Conservation (phyloP, 1,284 basidiomycete species). For the Boletus calvinii region DNA sequence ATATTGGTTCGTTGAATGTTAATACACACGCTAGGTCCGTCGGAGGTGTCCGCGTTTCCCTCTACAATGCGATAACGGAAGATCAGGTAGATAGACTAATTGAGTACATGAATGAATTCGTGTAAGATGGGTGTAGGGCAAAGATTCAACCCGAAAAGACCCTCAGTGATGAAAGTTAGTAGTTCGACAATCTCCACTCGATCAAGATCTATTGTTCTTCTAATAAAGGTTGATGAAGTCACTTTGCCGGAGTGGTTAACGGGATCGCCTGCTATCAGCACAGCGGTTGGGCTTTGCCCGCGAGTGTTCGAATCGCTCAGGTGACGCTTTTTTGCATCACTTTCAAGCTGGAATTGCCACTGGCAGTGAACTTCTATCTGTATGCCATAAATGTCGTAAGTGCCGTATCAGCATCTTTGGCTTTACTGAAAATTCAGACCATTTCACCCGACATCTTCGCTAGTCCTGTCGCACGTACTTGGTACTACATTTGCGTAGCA, state of each 20-base stretch:
- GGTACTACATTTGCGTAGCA: not conserved
- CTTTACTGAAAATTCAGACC: too few relatives aligned
- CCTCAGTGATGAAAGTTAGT: not conserved
- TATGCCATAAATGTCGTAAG: too few relatives aligned
- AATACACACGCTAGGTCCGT: constrained; percentile 47
- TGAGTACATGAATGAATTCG: constrained; percentile 60
- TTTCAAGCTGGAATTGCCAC: too few relatives aligned
- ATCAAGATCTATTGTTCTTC: too few relatives aligned
- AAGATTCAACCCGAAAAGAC: constrained; percentile 13
- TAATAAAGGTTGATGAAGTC: constrained; percentile 36
- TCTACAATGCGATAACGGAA: constrained; percentile 94
- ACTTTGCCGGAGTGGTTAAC: constrained; percentile 92
- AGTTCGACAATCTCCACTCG: not conserved
- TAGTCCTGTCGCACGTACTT: too few relatives aligned
- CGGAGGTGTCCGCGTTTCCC: constrained; percentile 83
- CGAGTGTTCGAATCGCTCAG: constrained; percentile 88
- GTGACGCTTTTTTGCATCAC: constrained; percentile 56
- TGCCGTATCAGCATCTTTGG: not conserved
- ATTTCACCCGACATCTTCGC: too few relatives aligned
- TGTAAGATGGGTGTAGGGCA: constrained; percentile 18
- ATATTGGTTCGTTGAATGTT: constrained; percentile 1
- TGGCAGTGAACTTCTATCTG: too few relatives aligned
- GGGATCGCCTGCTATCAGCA: constrained; percentile 80
- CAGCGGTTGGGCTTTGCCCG: constrained; percentile 81
- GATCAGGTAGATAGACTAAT: constrained; percentile 65